These are phyloP conservation scores for Phytopythium delawarense DNA, from an alignment of 352 stramenopile genomes.

Conservation along the genomic window DNA sequence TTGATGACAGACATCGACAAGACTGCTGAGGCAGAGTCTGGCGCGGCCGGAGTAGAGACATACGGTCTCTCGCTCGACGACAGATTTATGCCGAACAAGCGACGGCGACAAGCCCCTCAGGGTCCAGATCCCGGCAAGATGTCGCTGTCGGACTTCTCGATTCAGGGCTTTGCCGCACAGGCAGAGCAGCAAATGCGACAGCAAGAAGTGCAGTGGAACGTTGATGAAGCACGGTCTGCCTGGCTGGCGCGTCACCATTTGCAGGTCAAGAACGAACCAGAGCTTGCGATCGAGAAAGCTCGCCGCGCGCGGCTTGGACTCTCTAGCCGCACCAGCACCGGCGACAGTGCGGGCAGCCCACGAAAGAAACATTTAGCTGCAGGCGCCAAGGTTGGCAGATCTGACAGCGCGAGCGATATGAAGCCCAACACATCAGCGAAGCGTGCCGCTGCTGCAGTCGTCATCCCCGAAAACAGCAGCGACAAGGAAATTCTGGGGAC, in stretches of 20 bases:
- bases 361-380: neutral
- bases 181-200: constrained; percentile 12
- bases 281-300: constrained; percentile 40
- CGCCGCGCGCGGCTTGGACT: constrained; percentile 21
- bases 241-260: constrained; percentile 41
- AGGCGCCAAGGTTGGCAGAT: neutral
- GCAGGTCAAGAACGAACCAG: constrained; percentile 32
- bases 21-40: neutral
- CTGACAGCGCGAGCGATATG: neutral
- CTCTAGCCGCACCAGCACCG: neutral
- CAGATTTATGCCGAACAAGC: constrained; percentile 9
- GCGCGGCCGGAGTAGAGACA: constrained; percentile 8
- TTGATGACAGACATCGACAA: constrained; percentile 6
- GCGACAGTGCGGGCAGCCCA: neutral
- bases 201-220: constrained; percentile 22
- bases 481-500: neutral
- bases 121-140: constrained; percentile 18
- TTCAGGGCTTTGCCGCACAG: constrained; percentile 24
- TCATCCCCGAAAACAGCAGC: neutral
- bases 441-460: neutral
- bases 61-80: constrained; percentile 4
- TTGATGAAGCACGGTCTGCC: constrained; percentile 22
- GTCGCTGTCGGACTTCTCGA: constrained; percentile 27
- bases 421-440: neutral
- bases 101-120: constrained; percentile 12